Base-by-base conservation (phyloP, 2,329 filamentous ascomycete genomes). In the Raffaelea ambrosiae region DNA sequence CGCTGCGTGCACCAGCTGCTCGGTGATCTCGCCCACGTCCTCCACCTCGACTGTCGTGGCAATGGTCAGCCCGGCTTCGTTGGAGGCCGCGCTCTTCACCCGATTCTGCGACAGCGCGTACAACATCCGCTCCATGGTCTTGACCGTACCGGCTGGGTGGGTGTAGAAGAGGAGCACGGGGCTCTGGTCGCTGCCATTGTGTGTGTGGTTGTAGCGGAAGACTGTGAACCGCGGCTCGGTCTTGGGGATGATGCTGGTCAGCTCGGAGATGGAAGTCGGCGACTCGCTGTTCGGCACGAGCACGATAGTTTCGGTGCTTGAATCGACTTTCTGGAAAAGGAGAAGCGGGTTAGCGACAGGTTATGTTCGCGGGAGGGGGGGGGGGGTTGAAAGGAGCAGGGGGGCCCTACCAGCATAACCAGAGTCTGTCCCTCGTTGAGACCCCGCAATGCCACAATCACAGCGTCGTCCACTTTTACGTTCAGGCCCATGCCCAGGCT, bases 61-160 rank as follows among this genome's bases (percentile, higher is more conserved):
- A 4, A 88, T 69, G 48, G 69, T 72, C 44, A 91, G 59, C 0
- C 81, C 82, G 1, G 79, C 83, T 55, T 87, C 78, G 33, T 66
- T 67, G 57, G 82, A 77, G 18, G 86, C 86, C 31, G 83, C 63
- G n/a, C 70, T 66, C 26, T 89, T 69, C 3, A 87, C 84, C 21
- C 79, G 76, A 11, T 77, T 71, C 66, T 82, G 83, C 70, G 82
- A 83, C 22, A 83, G 69, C 31, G 87, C 86, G 62, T 93, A 93
- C 59, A 93, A 66, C 88, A 94, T 94, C 54, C 86, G 76, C 66
- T 86, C 84, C 69, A 88, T 90, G 69, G 93, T 86, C 46, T 77
- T 70, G 66, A 82, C 86, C 46, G 74, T 79, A 23, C 71, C 76
- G 8, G 76, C 69, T 1, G 88, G 88, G 63, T 86, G 89, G 5